Percentiles rank a stretch among this genome's conserved stretches.
phyloP scores from a whole-genome alignment of 1,284 basidiomycete species.

The Moniliella sp. region DNA sequence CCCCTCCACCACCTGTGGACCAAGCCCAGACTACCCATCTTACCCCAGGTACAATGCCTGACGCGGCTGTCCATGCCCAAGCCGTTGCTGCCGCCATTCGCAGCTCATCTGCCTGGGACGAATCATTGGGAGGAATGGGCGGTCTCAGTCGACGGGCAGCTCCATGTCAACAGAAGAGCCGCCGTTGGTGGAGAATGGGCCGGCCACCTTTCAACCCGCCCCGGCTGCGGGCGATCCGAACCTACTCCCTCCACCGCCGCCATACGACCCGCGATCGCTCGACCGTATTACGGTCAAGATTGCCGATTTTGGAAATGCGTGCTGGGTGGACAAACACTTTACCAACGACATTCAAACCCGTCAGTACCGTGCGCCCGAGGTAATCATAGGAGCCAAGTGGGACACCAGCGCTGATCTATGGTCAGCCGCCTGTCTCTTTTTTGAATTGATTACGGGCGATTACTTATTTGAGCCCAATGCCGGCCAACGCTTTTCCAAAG shows the following conservation, averaged over 20 bases:
- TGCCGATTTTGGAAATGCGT: constrained; percentile 85
- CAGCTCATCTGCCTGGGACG: too few relatives aligned
- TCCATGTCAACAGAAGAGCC: constrained; percentile 1
- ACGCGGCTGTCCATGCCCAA: too few relatives aligned
- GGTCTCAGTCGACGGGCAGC: too few relatives aligned
- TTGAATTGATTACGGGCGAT: constrained; percentile 64
- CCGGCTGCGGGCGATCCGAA: constrained; percentile 40
- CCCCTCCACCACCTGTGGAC: too few relatives aligned
- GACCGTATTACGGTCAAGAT: constrained; percentile 92
- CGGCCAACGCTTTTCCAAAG: constrained; percentile 60
- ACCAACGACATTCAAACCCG: too few relatives aligned
- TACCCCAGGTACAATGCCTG: too few relatives aligned
- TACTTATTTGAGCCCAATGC: constrained; percentile 72
- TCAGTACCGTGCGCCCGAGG: constrained; percentile 89
- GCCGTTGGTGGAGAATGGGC: constrained; percentile 7
- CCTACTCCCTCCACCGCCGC: constrained; percentile 40
- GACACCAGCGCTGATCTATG: constrained; percentile 81
- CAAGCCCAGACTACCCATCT: too few relatives aligned
- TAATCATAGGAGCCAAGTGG: constrained; percentile 87
- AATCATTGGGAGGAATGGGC: too few relatives aligned
- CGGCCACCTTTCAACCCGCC: constrained; percentile 25
- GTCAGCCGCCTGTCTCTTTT: constrained; percentile 75
- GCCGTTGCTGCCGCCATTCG: too few relatives aligned
- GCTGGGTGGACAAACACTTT: constrained; percentile 75
- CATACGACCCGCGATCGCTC: constrained; percentile 41